Base-by-base conservation (phyloP, 352 stramenopile species). In the Hyaloperonospora brassicae region DNA sequence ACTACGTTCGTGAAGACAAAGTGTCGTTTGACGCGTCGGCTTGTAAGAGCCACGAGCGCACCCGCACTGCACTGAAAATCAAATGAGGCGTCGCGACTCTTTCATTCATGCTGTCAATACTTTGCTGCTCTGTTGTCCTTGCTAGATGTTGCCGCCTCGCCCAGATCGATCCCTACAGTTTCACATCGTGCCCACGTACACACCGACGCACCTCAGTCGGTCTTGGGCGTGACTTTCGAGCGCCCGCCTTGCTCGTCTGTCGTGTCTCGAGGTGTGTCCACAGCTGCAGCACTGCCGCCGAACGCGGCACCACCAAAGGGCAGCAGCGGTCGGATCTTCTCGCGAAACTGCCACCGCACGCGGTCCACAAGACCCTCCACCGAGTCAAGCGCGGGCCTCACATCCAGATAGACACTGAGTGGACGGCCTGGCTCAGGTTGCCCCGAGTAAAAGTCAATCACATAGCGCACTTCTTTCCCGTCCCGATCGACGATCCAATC, bases 371-470 rank as follows among this genome's bases (percentile, higher is more conserved):
- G 43, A 50, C 75, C 74, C 44, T 86, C 75, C 24, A 94, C 60
- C 42, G 78, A 93, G 79, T 99, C 96, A 5, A 98, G 64, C 1
- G 97, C 97, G 8, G 97, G 97, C 42, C 97, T 80, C 17, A 98
- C 96, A 70, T 99, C 97, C 44, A 99, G 72, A 52, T 97, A 89
- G 43, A 99, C 92, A 14, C 81, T 97, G 24, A 98, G 80, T 31
- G 78, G 80, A 24, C 74, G 78, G 7, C 81, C 74, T 10, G 80
- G 77, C 59, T 70, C 63, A 5, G 52, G 77, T 76, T 98, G 92
- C 49, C 97, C 93, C 27, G 96, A 89, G 72, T 99, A 99, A 68
- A 98, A 99, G 74, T 99, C 96, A 76, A 99, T 98, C 38, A 99
- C 86, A 69, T 99, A 99, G 30, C 96, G 87, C 47, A 98, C 86